Percentiles rank a stretch among this genome's conserved stretches.
phyloP scores from a whole-genome alignment of 306 rosid genomes.

The Arachis stenosperma region DNA sequence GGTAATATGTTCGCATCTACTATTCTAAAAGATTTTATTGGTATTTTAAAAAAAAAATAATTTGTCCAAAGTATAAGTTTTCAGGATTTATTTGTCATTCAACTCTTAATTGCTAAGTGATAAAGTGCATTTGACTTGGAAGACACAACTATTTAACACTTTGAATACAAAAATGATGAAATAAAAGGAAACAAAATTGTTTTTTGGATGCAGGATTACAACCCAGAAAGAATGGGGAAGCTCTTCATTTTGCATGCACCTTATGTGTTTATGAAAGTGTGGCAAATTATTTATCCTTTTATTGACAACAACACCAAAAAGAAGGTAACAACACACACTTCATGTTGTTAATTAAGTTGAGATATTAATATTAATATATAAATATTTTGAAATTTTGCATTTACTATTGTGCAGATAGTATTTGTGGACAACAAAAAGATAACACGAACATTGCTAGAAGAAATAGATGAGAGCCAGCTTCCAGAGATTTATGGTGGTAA shows the following conservation, averaged over 20 bases:
- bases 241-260: conserved; percentile 59
- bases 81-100: no score
- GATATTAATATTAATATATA: neutral
- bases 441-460: conserved; percentile 60
- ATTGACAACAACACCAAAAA: conserved; percentile 63
- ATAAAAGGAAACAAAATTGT: no score
- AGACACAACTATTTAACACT: no score
- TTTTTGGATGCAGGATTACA: conserved; percentile 51
- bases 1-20: no score
- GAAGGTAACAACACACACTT: conserved; percentile 46
- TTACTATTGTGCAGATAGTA: conserved; percentile 54
- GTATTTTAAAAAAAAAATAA: no score
- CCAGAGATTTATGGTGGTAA: conserved; percentile 74
- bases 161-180: no score
- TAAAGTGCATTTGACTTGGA: no score
- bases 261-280: conserved; percentile 58
- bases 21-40: no score
- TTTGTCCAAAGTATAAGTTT: no score
- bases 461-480: conserved; percentile 79
- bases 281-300: conserved; percentile 65
- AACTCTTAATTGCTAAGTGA: no score
- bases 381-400: conserved; percentile 10
- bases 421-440: conserved; percentile 67
- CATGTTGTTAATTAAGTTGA: neutral
- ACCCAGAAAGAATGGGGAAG: conserved; percentile 70